phyloP scores from a whole-genome alignment of 495 filamentous ascomycete species.

The Pyrenopolyporus hunteri region DNA sequence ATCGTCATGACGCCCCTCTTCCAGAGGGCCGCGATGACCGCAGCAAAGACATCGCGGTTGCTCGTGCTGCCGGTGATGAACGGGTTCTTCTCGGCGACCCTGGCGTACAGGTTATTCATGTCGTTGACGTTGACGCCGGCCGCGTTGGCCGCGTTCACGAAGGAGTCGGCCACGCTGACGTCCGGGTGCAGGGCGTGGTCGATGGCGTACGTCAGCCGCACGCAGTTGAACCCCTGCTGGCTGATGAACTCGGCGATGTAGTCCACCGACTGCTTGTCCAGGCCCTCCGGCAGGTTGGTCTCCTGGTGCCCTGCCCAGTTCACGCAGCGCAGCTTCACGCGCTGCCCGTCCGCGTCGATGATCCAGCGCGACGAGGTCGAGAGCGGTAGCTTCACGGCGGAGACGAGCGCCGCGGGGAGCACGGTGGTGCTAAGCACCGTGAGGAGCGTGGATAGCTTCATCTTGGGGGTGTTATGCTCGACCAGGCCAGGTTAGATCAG shows the following conservation, averaged over 20 bases:
- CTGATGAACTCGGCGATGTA: constrained; percentile 52
- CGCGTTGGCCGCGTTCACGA: constrained; percentile 45
- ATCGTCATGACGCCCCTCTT: constrained; percentile 51
- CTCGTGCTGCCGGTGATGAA: constrained; percentile 43
- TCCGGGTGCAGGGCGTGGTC: constrained; percentile 56
- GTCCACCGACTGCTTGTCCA: constrained; percentile 52
- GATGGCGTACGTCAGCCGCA: constrained; percentile 59
- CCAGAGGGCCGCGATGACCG: constrained; percentile 51
- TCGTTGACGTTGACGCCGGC: constrained; percentile 41
- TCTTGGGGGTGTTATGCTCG: constrained; percentile 6
- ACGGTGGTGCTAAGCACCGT: constrained; percentile 35
- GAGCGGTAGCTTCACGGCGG: constrained; percentile 46
- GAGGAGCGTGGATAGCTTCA: constrained; percentile 36
- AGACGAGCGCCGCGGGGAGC: constrained; percentile 32
- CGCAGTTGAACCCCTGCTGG: constrained; percentile 57
- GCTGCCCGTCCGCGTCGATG: constrained; percentile 50
- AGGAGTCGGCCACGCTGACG: constrained; percentile 47
- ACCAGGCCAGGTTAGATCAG: no score
- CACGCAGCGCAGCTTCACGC: constrained; percentile 58
- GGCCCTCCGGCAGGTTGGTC: constrained; percentile 56
- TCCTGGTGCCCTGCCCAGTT: constrained; percentile 61
- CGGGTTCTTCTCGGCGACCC: constrained; percentile 50
- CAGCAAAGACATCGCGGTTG: constrained; percentile 47
- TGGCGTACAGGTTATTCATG: constrained; percentile 44
- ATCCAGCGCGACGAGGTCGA: constrained; percentile 57